Conservation (phyloP, 495 filamentous ascomycete genomes). For the Lepidopterella palustris region DNA sequence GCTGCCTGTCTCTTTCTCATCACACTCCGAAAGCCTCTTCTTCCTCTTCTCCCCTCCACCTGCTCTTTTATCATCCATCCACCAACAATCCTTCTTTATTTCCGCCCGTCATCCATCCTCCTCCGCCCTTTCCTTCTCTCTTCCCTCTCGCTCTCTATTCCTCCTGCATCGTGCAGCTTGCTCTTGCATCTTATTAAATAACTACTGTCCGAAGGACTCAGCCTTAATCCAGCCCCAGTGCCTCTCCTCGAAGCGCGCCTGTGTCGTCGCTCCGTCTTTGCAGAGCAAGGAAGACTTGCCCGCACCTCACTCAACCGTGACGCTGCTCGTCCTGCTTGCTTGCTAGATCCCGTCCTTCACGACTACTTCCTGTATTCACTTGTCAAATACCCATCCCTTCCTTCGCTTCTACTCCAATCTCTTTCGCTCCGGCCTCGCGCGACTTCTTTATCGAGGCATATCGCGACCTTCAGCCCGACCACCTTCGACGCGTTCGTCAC, state of each 20-base stretch:
- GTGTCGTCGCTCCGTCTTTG: slow-evolving; percentile 22
- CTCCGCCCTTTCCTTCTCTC: slow-evolving; percentile 30
- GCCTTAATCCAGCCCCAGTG: slow-evolving; percentile 15
- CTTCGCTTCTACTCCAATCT: slow-evolving; percentile 1
- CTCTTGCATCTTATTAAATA: slow-evolving; percentile 20
- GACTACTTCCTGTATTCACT: slow-evolving; percentile 10
- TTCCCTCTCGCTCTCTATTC: slow-evolving; percentile 30
- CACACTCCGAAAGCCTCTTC: slow-evolving; percentile 20
- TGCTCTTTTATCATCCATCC: slow-evolving; percentile 41
- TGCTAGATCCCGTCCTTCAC: slow-evolving; percentile 14
- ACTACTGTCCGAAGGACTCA: slow-evolving; percentile 11
- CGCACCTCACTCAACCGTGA: background rate
- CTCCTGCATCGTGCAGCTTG: slow-evolving; percentile 31
- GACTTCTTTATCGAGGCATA: background rate
- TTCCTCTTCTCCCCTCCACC: slow-evolving; percentile 43
- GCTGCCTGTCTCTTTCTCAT: slow-evolving; percentile 1
- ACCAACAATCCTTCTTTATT: slow-evolving; percentile 31
- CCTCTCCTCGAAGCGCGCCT: slow-evolving; percentile 25
- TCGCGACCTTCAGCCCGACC: too few relatives aligned
- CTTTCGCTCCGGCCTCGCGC: background rate
- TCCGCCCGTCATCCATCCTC: slow-evolving; percentile 19
- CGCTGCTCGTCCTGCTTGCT: slow-evolving; percentile 11
- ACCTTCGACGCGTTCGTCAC: background rate
- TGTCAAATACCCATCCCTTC: slow-evolving; percentile 8
- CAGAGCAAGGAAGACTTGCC: slow-evolving; percentile 23